Evolutionary conservation across 2,329 filamentous ascomycete species (phyloP).

Genomic region (Apiospora saccharicola): DNA sequence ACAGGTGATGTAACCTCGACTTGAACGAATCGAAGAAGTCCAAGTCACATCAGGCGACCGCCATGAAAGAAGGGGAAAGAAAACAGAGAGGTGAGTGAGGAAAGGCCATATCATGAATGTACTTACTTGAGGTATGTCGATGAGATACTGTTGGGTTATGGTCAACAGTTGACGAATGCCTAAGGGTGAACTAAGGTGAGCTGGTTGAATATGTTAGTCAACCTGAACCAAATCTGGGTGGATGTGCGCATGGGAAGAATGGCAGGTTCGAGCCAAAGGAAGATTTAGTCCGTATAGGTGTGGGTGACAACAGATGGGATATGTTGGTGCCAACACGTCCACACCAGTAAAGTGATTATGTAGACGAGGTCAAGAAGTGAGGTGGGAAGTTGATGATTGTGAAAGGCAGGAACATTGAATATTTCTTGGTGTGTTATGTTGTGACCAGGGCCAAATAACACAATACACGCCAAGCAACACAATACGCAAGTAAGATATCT

Average conservation of each 20-base stretch:
- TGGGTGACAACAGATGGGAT: neutral
- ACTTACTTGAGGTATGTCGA: neutral
- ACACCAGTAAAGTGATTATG: neutral
- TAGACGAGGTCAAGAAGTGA: neutral
- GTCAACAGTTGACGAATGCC: neutral
- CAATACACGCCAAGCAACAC: neutral
- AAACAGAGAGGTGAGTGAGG: neutral
- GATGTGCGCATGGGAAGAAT: neutral
- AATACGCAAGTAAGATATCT: neutral
- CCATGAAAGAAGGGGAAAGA: neutral
- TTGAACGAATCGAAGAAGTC: neutral
- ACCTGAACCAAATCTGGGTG: neutral
- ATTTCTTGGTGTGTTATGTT: neutral
- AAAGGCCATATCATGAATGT: neutral
- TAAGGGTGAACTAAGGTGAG: neutral
- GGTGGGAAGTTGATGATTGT: neutral
- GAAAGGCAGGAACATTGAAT: neutral
- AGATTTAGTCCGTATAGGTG: neutral
- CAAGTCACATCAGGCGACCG: neutral
- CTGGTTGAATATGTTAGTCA: constrained; percentile 1
- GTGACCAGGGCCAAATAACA: neutral
- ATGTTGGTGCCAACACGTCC: neutral
- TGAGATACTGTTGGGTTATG: neutral
- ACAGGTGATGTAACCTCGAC: neutral
- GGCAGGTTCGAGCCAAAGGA: neutral